Evolutionary conservation across 2,329 filamentous ascomycete genomes (phyloP).

Genomic region (Chrysoporthe austroafricana): DNA sequence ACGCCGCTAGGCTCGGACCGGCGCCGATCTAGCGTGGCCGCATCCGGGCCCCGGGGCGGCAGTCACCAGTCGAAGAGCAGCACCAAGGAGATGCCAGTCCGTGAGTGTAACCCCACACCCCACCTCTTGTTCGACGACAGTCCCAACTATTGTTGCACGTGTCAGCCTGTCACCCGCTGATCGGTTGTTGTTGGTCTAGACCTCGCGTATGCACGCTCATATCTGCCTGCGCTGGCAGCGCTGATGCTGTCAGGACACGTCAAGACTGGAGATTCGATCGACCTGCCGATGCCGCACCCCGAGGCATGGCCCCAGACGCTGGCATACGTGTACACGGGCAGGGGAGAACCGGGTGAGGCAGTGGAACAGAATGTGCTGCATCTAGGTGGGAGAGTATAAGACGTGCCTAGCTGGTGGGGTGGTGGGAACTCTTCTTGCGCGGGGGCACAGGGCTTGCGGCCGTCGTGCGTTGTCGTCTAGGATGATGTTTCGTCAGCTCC

Average conservation of each 20-base stretch:
- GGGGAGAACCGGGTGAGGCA: slow-evolving; percentile 48
- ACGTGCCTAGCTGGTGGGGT: neutral
- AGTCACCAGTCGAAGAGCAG: slow-evolving; percentile 17
- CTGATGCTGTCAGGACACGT: slow-evolving; percentile 60
- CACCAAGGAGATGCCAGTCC: slow-evolving; percentile 47
- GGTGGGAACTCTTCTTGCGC: neutral
- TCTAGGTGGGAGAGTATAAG: slow-evolving; percentile 53
- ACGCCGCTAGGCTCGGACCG: slow-evolving; percentile 20
- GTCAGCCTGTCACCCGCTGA: slow-evolving; percentile 2
- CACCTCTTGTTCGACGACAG: too few species aligned
- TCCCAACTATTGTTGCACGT: too few species aligned
- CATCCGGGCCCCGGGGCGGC: slow-evolving; percentile 28
- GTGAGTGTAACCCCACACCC: slow-evolving; percentile 41
- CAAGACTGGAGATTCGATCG: slow-evolving; percentile 55
- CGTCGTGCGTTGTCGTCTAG: neutral
- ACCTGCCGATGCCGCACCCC: slow-evolving; percentile 61
- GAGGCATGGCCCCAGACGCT: slow-evolving; percentile 60
- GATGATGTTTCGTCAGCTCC: neutral
- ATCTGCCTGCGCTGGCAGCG: slow-evolving; percentile 57
- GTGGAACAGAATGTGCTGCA: slow-evolving; percentile 58
- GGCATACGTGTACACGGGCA: slow-evolving; percentile 58
- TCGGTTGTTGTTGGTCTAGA: slow-evolving; percentile 41
- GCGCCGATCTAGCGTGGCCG: slow-evolving; percentile 20
- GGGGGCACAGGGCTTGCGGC: neutral
- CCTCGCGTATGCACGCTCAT: slow-evolving; percentile 50